phyloP scores from a whole-genome alignment of 1,284 basidiomycete species.

The Puccinia triticina region DNA sequence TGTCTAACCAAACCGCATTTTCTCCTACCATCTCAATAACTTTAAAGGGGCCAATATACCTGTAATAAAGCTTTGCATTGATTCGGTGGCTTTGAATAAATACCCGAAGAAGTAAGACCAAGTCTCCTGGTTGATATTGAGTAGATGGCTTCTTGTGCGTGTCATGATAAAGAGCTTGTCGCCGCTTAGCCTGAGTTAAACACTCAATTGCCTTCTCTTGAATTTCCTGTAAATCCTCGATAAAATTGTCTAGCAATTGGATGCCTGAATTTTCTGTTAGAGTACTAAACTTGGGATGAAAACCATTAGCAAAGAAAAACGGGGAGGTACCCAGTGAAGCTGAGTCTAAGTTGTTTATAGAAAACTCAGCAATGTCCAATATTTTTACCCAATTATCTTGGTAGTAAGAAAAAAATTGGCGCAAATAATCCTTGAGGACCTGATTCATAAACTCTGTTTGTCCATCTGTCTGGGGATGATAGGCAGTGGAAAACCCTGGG shows the following conservation, averaged over 20 bases:
- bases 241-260: conserved; percentile 12
- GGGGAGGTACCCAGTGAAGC: conserved; percentile 60
- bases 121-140: neutral
- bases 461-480: neutral
- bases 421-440: conserved; percentile 51
- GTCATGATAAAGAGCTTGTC: conserved; percentile 9
- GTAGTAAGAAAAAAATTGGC: conserved; percentile 51
- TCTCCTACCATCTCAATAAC: neutral
- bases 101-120: neutral
- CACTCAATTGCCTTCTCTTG: conserved; percentile 1
- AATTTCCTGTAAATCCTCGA: neutral
- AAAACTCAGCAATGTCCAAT: too few relatives aligned
- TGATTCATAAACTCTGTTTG: conserved; percentile 23
- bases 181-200: neutral
- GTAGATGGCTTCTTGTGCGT: too few relatives aligned
- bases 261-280: conserved; percentile 16
- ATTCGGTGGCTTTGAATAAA: neutral
- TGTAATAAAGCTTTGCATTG: conserved; percentile 5
- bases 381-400: too few relatives aligned
- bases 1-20: conserved; percentile 1
- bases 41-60: conserved; percentile 16
- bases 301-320: conserved; percentile 63
- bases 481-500: too few relatives aligned
- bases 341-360: too few relatives aligned
- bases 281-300: conserved; percentile 57